Evolutionary conservation across 2,329 filamentous ascomycete species (phyloP).

Genomic region (Metarhizium humberi): DNA sequence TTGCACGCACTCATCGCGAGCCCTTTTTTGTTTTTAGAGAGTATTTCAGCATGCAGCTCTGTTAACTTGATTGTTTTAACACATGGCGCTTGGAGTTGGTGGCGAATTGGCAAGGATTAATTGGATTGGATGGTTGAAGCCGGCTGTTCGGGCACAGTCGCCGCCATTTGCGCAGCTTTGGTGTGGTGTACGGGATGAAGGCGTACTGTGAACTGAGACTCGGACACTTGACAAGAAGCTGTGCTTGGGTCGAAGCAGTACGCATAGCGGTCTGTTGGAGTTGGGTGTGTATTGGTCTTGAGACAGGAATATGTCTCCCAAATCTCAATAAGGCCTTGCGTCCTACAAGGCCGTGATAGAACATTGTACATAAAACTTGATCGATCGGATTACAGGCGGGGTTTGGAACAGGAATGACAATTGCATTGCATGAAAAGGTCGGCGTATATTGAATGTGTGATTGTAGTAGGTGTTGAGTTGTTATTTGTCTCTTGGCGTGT

Average conservation of each 20-base stretch:
- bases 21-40: conserved; percentile 22
- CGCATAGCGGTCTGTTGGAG: background rate
- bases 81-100: conserved; percentile 32
- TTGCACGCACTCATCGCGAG: conserved; percentile 9
- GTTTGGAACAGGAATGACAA: conserved; percentile 21
- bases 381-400: conserved; percentile 23
- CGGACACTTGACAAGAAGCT: conserved; percentile 4
- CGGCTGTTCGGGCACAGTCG: conserved; percentile 16
- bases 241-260: conserved; percentile 1
- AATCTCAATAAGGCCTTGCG: conserved; percentile 6
- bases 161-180: background rate
- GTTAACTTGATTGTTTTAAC: conserved; percentile 21
- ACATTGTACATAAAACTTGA: conserved; percentile 33
- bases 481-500: too few relatives aligned
- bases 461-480: too few relatives aligned
- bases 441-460: conserved; percentile 2
- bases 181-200: conserved; percentile 3
- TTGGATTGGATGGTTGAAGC: conserved; percentile 28
- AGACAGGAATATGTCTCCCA: background rate
- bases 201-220: conserved; percentile 3
- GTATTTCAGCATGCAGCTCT: conserved; percentile 24
- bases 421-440: conserved; percentile 17
- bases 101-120: conserved; percentile 22
- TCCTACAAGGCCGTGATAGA: conserved; percentile 19
- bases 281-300: background rate